These are phyloP conservation scores for Gonapodya prolifera DNA, from an alignment of 192 early-diverging fungal species.

Conservation along the genomic window DNA sequence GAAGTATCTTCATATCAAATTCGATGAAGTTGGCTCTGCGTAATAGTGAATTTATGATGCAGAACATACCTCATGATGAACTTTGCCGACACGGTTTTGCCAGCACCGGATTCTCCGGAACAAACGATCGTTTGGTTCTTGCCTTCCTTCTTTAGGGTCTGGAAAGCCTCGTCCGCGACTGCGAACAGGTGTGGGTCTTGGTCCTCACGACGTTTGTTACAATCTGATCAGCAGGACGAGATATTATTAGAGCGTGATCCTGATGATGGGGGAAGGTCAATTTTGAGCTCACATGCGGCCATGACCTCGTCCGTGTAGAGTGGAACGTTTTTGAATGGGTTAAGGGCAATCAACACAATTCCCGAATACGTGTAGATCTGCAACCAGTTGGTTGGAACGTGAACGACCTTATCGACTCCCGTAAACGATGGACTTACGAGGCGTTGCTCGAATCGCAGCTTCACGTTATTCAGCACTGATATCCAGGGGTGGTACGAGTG, in stretches of 20 bases:
- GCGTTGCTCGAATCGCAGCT: too few relatives aligned
- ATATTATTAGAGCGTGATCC: too few relatives aligned
- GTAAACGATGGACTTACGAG: not conserved
- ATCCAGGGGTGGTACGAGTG: too few relatives aligned
- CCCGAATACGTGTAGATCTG: slow-evolving; percentile 99
- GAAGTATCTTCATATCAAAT: too few relatives aligned
- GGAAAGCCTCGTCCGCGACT: slow-evolving; percentile 94
- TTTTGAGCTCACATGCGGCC: slow-evolving; percentile 13
- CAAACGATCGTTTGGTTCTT: slow-evolving; percentile 98
- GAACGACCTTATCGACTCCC: slow-evolving; percentile 46
- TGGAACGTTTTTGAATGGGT: slow-evolving; percentile 77
- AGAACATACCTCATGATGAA: slow-evolving; percentile 99
- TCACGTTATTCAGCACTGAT: slow-evolving; percentile 29
- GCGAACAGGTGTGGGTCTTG: slow-evolving; percentile 95
- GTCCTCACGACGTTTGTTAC: not conserved
- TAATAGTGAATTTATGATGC: too few relatives aligned
- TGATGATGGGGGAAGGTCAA: too few relatives aligned
- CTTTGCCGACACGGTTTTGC: slow-evolving; percentile 91
- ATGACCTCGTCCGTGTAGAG: slow-evolving; percentile 90
- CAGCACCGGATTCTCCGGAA: slow-evolving; percentile 88
- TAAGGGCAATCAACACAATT: slow-evolving; percentile 94
- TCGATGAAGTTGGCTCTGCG: too few relatives aligned
- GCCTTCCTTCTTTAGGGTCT: slow-evolving; percentile 81
- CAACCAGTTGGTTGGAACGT: slow-evolving; percentile 82
- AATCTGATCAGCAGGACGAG: too few relatives aligned